Evolutionary conservation across 2,329 filamentous ascomycete genomes (phyloP).

Genomic region (Acrocalymma vagum): DNA sequence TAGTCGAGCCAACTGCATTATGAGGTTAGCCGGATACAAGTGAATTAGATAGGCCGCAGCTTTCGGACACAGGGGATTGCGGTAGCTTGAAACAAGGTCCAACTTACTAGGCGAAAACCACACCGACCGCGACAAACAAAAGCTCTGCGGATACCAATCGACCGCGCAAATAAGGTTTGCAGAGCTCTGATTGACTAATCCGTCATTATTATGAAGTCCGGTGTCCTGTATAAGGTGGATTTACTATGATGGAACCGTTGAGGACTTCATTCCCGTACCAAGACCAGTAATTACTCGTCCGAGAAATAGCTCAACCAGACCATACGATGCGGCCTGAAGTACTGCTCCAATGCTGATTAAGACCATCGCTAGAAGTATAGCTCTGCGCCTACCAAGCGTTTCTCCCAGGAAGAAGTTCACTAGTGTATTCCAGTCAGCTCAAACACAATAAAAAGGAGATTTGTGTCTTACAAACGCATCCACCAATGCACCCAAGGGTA

Average conservation of each 20-base stretch:
- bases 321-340: slow-evolving; percentile 11
- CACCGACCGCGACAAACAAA: slow-evolving; percentile 49
- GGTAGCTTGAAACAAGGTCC: slow-evolving; percentile 44
- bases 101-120: slow-evolving; percentile 39
- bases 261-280: slow-evolving; percentile 32
- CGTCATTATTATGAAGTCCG: too few relatives aligned
- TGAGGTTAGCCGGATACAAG: too few relatives aligned
- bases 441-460: too few relatives aligned
- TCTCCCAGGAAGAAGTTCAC: slow-evolving; percentile 19
- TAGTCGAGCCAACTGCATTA: slow-evolving; percentile 56
- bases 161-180: slow-evolving; percentile 53
- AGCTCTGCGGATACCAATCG: slow-evolving; percentile 38
- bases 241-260: slow-evolving; percentile 51
- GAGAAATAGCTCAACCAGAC: slow-evolving; percentile 15
- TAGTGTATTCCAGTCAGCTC: too few relatives aligned
- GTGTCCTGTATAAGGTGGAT: too few relatives aligned
- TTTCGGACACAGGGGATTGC: slow-evolving; percentile 24
- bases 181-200: slow-evolving; percentile 59
- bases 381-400: slow-evolving; percentile 9
- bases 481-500: slow-evolving; percentile 53
- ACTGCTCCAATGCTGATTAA: slow-evolving; percentile 14
- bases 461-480: slow-evolving; percentile 37
- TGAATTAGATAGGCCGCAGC: too few relatives aligned
- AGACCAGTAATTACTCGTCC: slow-evolving; percentile 19
- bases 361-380: slow-evolving; percentile 18